phyloP scores from a whole-genome alignment of 2,329 filamentous ascomycete species.

The Sarocladium strictum region DNA sequence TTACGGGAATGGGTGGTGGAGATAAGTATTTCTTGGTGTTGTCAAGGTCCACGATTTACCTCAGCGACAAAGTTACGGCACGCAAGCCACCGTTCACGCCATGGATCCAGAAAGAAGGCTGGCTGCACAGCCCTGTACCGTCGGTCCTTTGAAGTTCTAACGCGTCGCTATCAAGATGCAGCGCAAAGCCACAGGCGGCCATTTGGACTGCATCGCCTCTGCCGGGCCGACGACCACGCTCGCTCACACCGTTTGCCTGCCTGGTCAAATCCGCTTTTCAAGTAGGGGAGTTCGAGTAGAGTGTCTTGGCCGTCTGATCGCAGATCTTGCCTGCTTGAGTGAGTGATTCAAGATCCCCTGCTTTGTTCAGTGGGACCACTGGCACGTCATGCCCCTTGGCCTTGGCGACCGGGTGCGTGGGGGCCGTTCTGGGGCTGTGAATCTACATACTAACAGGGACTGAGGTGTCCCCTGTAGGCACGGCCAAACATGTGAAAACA shows the following conservation, averaged over 20 bases:
- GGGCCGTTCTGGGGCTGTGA: neutral
- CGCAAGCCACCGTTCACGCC: neutral
- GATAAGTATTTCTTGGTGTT: constrained; percentile 1
- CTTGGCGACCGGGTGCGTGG: neutral
- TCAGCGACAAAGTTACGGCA: neutral
- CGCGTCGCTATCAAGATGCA: too few relatives aligned
- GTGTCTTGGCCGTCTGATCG: neutral
- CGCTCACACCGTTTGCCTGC: too few relatives aligned
- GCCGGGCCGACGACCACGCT: neutral
- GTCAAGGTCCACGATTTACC: neutral
- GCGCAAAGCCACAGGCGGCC: too few relatives aligned
- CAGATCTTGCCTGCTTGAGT: neutral
- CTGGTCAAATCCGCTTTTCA: neutral
- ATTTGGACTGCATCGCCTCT: neutral
- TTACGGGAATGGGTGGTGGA: neutral
- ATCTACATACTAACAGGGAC: too few relatives aligned
- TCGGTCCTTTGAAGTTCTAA: neutral
- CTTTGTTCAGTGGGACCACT: neutral
- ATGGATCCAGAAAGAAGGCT: neutral
- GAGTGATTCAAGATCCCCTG: too few relatives aligned
- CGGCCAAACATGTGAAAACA: neutral
- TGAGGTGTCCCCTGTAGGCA: neutral
- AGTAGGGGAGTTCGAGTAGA: neutral
- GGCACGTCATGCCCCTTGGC: neutral
- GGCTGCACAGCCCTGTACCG: neutral